A percentile compares a stretch with the other conserved stretches of the same genome.
These are phyloP conservation scores for Yamagishiella unicocca DNA, from an alignment of 139 green algal genomes.

Conservation along the genomic window DNA sequence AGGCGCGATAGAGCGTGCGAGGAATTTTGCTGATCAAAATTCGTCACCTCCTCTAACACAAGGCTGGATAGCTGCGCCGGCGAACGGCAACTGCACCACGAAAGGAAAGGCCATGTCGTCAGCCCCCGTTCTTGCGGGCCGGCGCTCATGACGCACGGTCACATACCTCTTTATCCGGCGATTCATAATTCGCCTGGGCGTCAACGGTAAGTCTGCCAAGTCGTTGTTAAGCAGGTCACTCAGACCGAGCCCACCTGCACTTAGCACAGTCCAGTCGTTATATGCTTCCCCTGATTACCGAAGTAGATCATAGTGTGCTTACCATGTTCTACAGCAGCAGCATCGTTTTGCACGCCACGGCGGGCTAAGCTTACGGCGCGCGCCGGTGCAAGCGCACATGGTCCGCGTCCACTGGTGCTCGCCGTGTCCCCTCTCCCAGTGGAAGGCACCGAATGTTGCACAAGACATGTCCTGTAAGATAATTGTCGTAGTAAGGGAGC, in stretches of 20 bases:
- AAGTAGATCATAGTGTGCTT: too few relatives aligned
- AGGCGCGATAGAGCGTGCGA: constrained; percentile 17
- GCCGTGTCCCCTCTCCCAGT: constrained; percentile 1
- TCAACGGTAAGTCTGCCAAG: neutral
- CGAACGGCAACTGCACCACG: constrained; percentile 8
- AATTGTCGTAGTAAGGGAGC: too few relatives aligned
- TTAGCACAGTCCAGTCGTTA: neutral
- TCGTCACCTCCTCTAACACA: neutral
- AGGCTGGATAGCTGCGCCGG: constrained; percentile 4
- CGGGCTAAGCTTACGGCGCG: too few relatives aligned
- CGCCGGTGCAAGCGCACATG: neutral
- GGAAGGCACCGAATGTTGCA: neutral
- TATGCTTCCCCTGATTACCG: too few relatives aligned
- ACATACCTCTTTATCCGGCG: constrained; percentile 39
- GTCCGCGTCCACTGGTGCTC: constrained; percentile 12
- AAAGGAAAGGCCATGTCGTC: neutral
- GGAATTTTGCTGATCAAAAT: constrained; percentile 34
- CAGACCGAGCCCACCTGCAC: neutral
- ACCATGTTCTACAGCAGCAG: constrained; percentile 4
- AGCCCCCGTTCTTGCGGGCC: neutral
- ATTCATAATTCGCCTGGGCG: constrained; percentile 23
- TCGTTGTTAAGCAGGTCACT: constrained; percentile 16
- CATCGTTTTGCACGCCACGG: neutral
- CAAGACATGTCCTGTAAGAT: neutral
- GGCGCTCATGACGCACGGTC: neutral